Conservation (phyloP, 208 protist species). For the Jaenimonas drosophilae region DNA sequence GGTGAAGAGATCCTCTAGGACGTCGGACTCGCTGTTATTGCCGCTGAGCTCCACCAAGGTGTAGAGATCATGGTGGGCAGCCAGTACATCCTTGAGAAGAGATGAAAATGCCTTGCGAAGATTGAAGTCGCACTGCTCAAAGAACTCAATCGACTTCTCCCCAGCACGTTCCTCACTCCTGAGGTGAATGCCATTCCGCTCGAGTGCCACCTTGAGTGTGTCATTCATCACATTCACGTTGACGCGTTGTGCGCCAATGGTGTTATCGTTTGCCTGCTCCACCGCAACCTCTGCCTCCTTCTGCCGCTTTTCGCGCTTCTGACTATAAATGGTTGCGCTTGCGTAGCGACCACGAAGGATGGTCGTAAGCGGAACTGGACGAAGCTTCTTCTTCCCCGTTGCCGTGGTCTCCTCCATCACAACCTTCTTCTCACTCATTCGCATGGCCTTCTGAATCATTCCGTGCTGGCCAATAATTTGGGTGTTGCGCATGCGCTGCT, state of each 20-base stretch:
- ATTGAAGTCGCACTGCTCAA: slow-evolving; percentile 24
- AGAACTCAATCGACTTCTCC: slow-evolving; percentile 18
- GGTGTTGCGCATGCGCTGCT: slow-evolving; percentile 22
- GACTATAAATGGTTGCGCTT: background rate
- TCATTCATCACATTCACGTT: slow-evolving; percentile 32
- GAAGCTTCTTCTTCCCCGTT: too few relatives aligned
- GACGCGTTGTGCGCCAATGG: slow-evolving; percentile 1
- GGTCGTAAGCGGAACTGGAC: slow-evolving; percentile 1
- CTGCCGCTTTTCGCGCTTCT: background rate
- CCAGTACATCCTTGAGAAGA: slow-evolving; percentile 34
- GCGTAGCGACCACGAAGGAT: slow-evolving; percentile 1
- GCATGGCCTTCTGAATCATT: slow-evolving; percentile 19
- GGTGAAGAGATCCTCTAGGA: slow-evolving; percentile 35
- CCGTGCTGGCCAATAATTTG: slow-evolving; percentile 50
- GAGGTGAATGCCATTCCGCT: slow-evolving; percentile 8
- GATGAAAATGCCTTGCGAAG: slow-evolving; percentile 35
- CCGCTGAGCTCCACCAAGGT: slow-evolving; percentile 14
- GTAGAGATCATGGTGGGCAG: slow-evolving; percentile 18
- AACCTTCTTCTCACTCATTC: background rate
- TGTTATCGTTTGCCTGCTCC: background rate
- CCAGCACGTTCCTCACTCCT: slow-evolving; percentile 8
- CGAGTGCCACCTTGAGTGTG: slow-evolving; percentile 19
- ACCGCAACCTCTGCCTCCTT: background rate
- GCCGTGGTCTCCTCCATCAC: too few relatives aligned
- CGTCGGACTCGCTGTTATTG: slow-evolving; percentile 17